phyloP scores from a whole-genome alignment of 2,329 filamentous ascomycete species.

The Venturia carpophila region DNA sequence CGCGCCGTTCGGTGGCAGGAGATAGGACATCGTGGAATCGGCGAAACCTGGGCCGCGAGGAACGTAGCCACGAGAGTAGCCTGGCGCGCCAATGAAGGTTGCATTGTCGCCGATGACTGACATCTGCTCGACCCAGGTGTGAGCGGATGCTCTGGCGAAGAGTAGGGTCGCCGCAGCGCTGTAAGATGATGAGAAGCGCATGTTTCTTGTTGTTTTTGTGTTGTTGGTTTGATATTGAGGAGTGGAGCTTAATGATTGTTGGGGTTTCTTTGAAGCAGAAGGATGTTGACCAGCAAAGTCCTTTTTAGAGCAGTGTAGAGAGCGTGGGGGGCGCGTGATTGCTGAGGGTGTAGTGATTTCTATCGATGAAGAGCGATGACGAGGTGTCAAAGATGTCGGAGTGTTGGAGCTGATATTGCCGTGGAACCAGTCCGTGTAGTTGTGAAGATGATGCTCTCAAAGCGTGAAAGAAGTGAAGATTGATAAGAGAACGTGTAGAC shows the following conservation, averaged over 20 bases:
- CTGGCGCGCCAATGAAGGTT: constrained; percentile 59
- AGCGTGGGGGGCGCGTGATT: background rate
- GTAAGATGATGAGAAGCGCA: constrained; percentile 13
- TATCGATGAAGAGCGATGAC: background rate
- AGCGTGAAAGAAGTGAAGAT: background rate
- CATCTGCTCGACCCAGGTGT: constrained; percentile 78
- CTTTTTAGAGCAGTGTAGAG: background rate
- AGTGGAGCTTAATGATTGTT: background rate
- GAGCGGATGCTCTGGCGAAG: constrained; percentile 29
- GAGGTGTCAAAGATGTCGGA: background rate
- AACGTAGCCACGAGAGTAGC: constrained; percentile 67
- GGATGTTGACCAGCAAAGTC: constrained; percentile 11
- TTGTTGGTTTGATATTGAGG: background rate
- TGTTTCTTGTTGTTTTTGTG: background rate
- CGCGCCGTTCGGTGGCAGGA: constrained; percentile 48
- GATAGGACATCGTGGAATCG: constrained; percentile 36
- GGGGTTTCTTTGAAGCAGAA: background rate
- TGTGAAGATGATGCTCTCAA: constrained; percentile 1
- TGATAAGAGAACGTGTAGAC: background rate
- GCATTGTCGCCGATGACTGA: constrained; percentile 65
- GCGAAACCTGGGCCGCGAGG: constrained; percentile 35
- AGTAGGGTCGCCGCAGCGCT: background rate
- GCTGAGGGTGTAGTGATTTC: background rate
- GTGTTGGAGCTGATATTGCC: background rate
- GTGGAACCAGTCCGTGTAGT: constrained; percentile 9